Evolutionary conservation across 306 rosid species (phyloP), one percentile per base, ranked within the genome.

Genomic region (Vicia faba): DNA sequence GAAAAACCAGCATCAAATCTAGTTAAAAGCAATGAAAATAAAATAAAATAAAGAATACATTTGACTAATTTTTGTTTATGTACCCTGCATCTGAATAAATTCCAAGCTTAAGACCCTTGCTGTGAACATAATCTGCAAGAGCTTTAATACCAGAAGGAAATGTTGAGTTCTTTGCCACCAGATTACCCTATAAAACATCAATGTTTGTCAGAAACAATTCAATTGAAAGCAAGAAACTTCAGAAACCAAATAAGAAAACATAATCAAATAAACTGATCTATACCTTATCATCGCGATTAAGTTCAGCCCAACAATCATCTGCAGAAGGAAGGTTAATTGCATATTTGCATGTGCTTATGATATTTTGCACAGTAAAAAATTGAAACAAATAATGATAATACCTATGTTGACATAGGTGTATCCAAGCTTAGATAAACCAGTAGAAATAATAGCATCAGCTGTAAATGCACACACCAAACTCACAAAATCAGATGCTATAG

Each of bases 231-330:
- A 20, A 20, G 23, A 20, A 20, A 1, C 20, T 41, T 46, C 25
- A 63, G 59, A 12, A 51, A 53, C 12, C 59, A 20, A 55, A 0
- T 3, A 26, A 40, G 33, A 40, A 65, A 71, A 12, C 8, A 7
- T 5, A 25, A 28, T 2, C 11, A 69, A 40, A 64, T 13, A 3
- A 61, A 9, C 28, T 5, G n/a, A 35, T 41, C 9, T 20, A 11
- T 79, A 89, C 97, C 86, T 77, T 76, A 26, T 5, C 58, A 54
- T 93, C 97, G 23, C 99, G 84, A 79, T 79, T 63, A 29, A 84
- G 13, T 81, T 93, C 99, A 23, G 97, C 99, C 99, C 99, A 93
- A 76, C 99, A 93, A 83, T 90, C 99, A 88, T 93, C 99, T 93
- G 69, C 66, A 65, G 2, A 8, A 46, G 63, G 2, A 58, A 51